phyloP scores from a whole-genome alignment of 768 basidiomycete species.

The Pleurotus salmoneostramineus region DNA sequence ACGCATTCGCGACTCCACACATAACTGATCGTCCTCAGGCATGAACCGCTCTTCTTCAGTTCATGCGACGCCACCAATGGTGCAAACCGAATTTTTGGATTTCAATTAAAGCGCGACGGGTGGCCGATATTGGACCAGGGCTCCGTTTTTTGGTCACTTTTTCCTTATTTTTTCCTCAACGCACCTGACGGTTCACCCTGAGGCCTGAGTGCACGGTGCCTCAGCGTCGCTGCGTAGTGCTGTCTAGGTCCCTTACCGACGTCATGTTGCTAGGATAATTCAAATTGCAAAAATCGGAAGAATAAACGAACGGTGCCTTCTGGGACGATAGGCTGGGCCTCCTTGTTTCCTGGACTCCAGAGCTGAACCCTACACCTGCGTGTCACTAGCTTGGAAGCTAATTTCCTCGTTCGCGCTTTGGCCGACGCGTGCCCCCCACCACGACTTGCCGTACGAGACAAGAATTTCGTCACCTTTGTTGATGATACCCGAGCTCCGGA shows the following conservation, averaged over 20 bases:
- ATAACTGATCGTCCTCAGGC: not conserved
- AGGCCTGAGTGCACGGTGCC: not conserved
- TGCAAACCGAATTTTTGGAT: not conserved
- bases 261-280: constrained; percentile 5
- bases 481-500: constrained; percentile 66
- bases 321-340: not conserved
- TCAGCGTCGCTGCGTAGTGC: not conserved
- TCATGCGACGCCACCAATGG: not conserved
- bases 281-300: constrained; percentile 2
- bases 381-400: no score
- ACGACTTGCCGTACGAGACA: constrained; percentile 85
- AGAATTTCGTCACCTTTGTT: constrained; percentile 82
- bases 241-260: constrained; percentile 2
- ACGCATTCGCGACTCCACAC: no score
- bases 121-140: constrained; percentile 3
- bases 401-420: not conserved
- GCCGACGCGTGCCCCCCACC: constrained; percentile 59
- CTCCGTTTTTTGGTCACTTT: not conserved
- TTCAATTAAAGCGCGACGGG: not conserved
- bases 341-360: not conserved
- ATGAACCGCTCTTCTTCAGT: not conserved
- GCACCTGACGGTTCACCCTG: constrained; percentile 5
- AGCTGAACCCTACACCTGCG: not conserved
- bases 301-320: not conserved
- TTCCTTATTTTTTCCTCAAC: not conserved